phyloP scores from a whole-genome alignment of 176 grass and related monocot species.

The Olyra latifolia region DNA sequence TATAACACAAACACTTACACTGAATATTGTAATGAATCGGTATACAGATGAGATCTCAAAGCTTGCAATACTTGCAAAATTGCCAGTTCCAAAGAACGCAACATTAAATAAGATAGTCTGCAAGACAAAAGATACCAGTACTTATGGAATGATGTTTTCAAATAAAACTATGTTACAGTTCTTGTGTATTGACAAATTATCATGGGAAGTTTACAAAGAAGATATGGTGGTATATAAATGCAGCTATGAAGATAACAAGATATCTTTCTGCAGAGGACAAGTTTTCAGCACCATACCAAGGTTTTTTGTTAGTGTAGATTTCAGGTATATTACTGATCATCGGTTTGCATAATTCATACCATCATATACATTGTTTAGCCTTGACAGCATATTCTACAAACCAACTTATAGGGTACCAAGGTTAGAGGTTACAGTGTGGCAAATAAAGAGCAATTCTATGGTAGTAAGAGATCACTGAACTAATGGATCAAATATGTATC shows the following conservation, averaged over 20 bases:
- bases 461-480: too few species aligned
- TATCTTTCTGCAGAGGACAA: background rate
- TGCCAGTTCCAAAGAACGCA: constrained; percentile 96
- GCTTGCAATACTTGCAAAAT: constrained; percentile 99
- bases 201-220: constrained; percentile 10
- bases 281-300: background rate
- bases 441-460: background rate
- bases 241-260: constrained; percentile 5
- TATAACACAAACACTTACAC: constrained; percentile 53
- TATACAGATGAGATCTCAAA: constrained; percentile 99
- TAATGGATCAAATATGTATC: too few species aligned
- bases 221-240: constrained; percentile 16
- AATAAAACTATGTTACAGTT: background rate
- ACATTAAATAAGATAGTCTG: constrained; percentile 96
- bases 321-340: background rate
- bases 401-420: background rate
- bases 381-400: background rate
- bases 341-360: background rate
- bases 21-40: constrained; percentile 97
- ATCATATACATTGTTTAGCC: background rate
- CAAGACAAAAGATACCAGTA: constrained; percentile 28
- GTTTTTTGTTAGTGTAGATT: background rate
- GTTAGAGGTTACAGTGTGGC: background rate
- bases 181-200: background rate
- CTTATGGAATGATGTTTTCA: constrained; percentile 26